These are phyloP conservation scores for Borealophlyctis nickersoniae DNA, from an alignment of 192 early-diverging fungal genomes.

Conservation along the genomic window DNA sequence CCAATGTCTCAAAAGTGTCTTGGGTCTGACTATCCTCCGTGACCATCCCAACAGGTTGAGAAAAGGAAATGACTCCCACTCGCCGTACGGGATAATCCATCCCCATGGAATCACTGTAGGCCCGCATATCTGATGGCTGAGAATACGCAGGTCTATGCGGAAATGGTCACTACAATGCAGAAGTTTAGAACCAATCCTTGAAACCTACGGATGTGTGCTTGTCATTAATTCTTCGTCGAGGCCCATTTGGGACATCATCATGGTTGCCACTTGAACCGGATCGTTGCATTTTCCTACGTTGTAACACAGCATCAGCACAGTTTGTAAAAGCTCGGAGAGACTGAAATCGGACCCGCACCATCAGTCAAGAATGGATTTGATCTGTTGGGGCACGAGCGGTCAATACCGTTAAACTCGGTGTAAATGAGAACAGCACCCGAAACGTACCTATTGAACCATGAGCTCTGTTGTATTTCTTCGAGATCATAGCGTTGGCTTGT, in stretches of 20 bases:
- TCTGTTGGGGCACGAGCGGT: slow-evolving; percentile 20
- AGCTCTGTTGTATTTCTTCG: slow-evolving; percentile 38
- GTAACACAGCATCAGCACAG: not conserved
- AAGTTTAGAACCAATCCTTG: slow-evolving; percentile 9
- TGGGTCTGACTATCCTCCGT: slow-evolving; percentile 2
- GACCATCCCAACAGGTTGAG: slow-evolving; percentile 36
- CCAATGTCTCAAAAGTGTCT: not conserved
- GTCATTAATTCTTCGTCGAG: slow-evolving; percentile 18
- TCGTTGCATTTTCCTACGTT: slow-evolving; percentile 51
- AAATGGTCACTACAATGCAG: not conserved
- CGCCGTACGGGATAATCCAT: slow-evolving; percentile 17
- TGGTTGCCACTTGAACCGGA: slow-evolving; percentile 49
- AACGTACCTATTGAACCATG: slow-evolving; percentile 53
- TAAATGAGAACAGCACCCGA: not conserved
- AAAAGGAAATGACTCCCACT: slow-evolving; percentile 38
- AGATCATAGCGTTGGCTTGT: slow-evolving; percentile 39
- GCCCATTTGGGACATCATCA: slow-evolving; percentile 48
- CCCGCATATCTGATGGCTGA: slow-evolving; percentile 44
- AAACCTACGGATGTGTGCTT: not conserved
- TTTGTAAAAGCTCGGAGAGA: not conserved
- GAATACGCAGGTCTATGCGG: slow-evolving; percentile 39
- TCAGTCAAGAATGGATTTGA: slow-evolving; percentile 51
- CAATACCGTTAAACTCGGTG: not conserved
- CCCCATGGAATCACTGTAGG: slow-evolving; percentile 21
- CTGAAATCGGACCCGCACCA: slow-evolving; percentile 16